Conservation (phyloP, 371 early-diverging fungal species). For the Syncephalastrum racemosum region DNA sequence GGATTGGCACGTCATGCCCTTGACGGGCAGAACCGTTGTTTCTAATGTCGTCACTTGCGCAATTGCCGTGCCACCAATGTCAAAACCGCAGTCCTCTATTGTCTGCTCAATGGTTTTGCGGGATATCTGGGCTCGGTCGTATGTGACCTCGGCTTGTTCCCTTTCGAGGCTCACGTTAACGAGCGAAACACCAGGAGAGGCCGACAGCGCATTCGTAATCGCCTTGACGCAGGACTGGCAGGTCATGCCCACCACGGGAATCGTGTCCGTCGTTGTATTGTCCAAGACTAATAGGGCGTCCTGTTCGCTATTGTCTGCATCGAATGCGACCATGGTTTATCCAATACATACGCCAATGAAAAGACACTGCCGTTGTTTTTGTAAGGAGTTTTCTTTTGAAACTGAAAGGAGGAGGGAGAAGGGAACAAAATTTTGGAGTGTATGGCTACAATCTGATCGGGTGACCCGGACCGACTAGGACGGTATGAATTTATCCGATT, state of each 20-base stretch:
- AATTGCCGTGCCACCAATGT: conserved; percentile 14
- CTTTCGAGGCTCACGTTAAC: conserved; percentile 43
- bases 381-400: too few species aligned
- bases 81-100: conserved; percentile 56
- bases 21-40: conserved; percentile 46
- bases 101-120: conserved; percentile 31
- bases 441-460: too few species aligned
- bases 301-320: too few species aligned
- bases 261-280: too few species aligned
- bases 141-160: conserved; percentile 37
- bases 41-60: background rate
- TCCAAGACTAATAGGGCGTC: too few species aligned
- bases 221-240: conserved; percentile 81
- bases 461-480: too few species aligned
- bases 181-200: conserved; percentile 35
- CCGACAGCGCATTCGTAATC: conserved; percentile 53
- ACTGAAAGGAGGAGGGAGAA: too few species aligned
- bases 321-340: too few species aligned
- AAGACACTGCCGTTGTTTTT: too few species aligned
- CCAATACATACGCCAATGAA: too few species aligned
- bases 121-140: conserved; percentile 18
- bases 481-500: too few species aligned
- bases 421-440: too few species aligned
- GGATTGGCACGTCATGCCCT: conserved; percentile 87
- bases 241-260: conserved; percentile 68